These are phyloP conservation scores for Candida tibetensis DNA, from an alignment of 805 yeast species.

Conservation along the genomic window DNA sequence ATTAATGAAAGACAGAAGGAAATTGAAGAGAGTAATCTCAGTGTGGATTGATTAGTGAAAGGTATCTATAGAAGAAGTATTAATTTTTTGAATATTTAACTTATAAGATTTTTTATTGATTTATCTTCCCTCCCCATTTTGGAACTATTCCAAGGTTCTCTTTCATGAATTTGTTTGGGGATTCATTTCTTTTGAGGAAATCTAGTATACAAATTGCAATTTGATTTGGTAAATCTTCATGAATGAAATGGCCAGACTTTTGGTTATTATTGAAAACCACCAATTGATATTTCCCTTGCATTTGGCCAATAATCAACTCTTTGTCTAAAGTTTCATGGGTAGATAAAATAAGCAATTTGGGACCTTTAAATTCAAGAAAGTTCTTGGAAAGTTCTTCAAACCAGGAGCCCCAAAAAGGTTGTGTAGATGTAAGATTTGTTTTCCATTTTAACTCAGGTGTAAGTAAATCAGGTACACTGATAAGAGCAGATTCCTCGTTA, in stretches of 20 bases:
- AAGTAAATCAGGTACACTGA: constrained; percentile 77
- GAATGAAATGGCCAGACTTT: constrained; percentile 84
- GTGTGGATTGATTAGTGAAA: constrained; percentile 41
- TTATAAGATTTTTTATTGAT: neutral
- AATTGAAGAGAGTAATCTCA: constrained; percentile 29
- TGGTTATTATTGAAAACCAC: constrained; percentile 62
- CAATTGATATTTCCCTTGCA: constrained; percentile 95
- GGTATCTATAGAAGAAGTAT: too few species aligned
- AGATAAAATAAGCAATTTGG: constrained; percentile 76
- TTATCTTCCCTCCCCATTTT: constrained; percentile 31
- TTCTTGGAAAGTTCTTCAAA: constrained; percentile 62
- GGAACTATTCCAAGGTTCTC: constrained; percentile 32
- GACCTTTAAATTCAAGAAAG: constrained; percentile 39
- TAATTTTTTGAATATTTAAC: too few species aligned
- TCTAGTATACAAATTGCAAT: constrained; percentile 56
- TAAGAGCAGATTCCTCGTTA: constrained; percentile 57
- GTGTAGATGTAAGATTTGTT: constrained; percentile 59
- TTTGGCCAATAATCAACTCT: constrained; percentile 86
- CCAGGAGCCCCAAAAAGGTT: constrained; percentile 80
- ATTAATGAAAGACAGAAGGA: constrained; percentile 43
- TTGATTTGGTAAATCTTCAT: constrained; percentile 80
- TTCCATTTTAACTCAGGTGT: constrained; percentile 49
- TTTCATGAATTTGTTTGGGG: constrained; percentile 28
- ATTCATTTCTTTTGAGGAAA: constrained; percentile 46
- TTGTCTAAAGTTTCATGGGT: constrained; percentile 89